phyloP scores from a whole-genome alignment of 495 filamentous ascomycete species.

The Symbiotaphrina buchneri region DNA sequence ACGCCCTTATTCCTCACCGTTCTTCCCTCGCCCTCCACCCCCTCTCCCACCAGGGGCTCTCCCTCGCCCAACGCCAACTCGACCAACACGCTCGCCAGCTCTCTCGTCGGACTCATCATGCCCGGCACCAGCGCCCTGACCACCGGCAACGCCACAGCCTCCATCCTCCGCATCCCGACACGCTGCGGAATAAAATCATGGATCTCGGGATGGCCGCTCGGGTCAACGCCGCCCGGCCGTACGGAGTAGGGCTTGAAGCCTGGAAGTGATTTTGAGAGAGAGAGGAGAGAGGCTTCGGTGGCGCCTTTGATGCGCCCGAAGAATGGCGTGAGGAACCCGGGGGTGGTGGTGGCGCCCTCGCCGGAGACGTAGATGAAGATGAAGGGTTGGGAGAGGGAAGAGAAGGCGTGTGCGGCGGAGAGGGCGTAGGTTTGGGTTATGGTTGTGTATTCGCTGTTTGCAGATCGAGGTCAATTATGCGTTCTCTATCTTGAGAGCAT shows the following conservation, averaged over 20 bases:
- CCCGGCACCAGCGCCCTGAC: conserved; percentile 5
- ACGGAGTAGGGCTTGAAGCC: conserved; percentile 23
- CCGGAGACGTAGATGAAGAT: conserved; percentile 53
- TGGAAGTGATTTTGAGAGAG: conserved; percentile 20
- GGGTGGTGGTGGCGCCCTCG: conserved; percentile 24
- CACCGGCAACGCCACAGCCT: conserved; percentile 6
- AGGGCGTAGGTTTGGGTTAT: conserved; percentile 44
- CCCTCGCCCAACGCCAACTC: conserved; percentile 37
- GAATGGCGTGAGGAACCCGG: conserved; percentile 25
- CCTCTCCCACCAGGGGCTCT: conserved; percentile 18
- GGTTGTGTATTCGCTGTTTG: conserved; percentile 43
- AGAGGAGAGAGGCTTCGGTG: conserved; percentile 28
- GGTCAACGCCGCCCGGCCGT: conserved; percentile 30
- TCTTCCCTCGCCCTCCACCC: conserved; percentile 20
- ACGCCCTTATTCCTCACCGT: conserved; percentile 24
- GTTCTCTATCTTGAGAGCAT: too few relatives aligned
- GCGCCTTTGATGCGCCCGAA: conserved; percentile 41
- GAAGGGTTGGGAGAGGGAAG: conserved; percentile 29
- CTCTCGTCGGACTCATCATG: conserved; percentile 19
- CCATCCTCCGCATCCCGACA: conserved; percentile 5
- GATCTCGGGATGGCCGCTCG: conserved; percentile 18
- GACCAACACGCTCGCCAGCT: conserved; percentile 20
- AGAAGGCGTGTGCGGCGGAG: conserved; percentile 35
- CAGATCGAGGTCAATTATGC: too few relatives aligned
- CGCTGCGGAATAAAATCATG: conserved; percentile 1